Evolutionary conservation across 495 filamentous ascomycete genomes (phyloP), one percentile per base, ranked within the genome.

Genomic region (Daldinia bambusicola): DNA sequence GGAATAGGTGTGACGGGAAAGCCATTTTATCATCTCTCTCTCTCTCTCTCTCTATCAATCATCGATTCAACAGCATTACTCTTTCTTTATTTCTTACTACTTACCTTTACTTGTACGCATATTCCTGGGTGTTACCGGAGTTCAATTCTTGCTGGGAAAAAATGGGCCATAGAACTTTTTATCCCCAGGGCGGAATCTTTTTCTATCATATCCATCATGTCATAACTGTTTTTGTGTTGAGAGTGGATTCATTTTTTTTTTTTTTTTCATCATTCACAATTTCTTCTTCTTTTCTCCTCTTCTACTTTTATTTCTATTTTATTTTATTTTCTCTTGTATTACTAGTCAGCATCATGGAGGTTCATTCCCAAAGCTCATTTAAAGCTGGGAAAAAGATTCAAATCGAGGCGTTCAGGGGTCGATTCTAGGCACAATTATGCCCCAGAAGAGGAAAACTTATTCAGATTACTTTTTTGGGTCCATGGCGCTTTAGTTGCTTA

Each of bases 141-240:
- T 63, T 61, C 9, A 58, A 63, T 41, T 67, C 58, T 43, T 60
- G 53, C n/a, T 38, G 22, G 58, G 70, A 3, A 3, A 62, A 66
- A 66, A 69, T 12, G 61, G 66, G 61, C 37, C 43, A 58, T 73
- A 69, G 66, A 73, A 63, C 45, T 57, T 61, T 50, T 67, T 26
- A 26, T 7, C 48, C 55, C 63, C 50, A 40, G 70, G 65, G 57
- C 50, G 70, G 61, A 69, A 45, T 6, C 31, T 43, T 38, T 43
- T 36, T 40, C 13, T 34, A 58, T 55, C 50, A 63, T 59, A 34
- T 36, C 59, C 40, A 61, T 61, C 65, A 60, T 67, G 48, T 58
- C 20, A 13, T 67, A 59, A 9, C 43, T n/a, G n/a, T n/a, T n/a
- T 48, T 48, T 48, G 43, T 48, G 9, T 64, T 16, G 37, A 60